Evolutionary conservation across 2,329 filamentous ascomycete species (phyloP).

Genomic region (Volutella citrinella): DNA sequence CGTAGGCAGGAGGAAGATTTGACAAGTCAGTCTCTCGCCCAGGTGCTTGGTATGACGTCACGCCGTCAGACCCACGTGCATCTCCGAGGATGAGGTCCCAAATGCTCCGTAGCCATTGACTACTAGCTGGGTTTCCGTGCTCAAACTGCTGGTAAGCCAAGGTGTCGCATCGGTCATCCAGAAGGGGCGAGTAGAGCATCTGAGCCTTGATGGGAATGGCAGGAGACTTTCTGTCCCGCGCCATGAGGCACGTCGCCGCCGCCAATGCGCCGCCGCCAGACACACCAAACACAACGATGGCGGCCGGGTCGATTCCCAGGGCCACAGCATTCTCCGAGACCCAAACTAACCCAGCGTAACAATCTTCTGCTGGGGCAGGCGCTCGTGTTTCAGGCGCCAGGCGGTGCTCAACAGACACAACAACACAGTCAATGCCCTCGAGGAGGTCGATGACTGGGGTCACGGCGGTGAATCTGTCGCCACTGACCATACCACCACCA

Average conservation of each 20-base stretch:
- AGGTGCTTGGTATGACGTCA: conserved; percentile 7
- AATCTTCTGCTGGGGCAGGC: conserved; percentile 4
- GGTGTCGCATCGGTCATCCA: conserved; percentile 10
- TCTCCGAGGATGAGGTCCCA: conserved; percentile 9
- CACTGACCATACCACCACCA: conserved; percentile 9
- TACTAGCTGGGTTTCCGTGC: conserved; percentile 7
- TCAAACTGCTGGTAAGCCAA: conserved; percentile 3
- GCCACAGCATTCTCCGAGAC: neutral
- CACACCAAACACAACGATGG: conserved; percentile 6
- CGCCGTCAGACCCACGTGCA: neutral
- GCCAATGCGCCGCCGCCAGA: conserved; percentile 12
- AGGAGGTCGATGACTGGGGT: conserved; percentile 1
- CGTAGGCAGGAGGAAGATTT: conserved; percentile 5
- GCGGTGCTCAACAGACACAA: conserved; percentile 5
- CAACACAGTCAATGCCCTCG: conserved; percentile 6
- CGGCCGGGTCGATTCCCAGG: conserved; percentile 1
- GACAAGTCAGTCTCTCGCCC: conserved; percentile 6
- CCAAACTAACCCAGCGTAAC: conserved; percentile 5
- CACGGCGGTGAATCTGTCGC: conserved; percentile 5
- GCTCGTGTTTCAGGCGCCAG: conserved; percentile 6
- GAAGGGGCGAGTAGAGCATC: conserved; percentile 10
- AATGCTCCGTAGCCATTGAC: conserved; percentile 3
- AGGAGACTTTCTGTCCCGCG: conserved; percentile 7
- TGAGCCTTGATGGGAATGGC: conserved; percentile 15
- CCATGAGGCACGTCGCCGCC: conserved; percentile 1